Base-by-base conservation (phyloP, 345 rosid genomes). In the Acer saccharum region DNA sequence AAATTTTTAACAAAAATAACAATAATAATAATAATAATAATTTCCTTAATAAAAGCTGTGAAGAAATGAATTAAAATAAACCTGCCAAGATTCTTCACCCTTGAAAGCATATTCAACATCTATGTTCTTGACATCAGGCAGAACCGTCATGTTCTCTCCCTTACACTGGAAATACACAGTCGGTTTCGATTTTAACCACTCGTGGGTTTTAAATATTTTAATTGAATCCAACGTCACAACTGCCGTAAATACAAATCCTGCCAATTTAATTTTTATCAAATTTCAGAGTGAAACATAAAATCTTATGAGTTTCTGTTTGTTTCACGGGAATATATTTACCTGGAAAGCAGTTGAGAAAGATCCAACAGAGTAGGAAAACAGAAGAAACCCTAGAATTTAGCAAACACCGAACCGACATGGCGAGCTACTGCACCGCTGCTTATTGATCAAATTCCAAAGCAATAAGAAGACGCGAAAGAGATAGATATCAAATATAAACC, bases 11-110 rank as follows among this genome's bases (percentile, higher is more conserved):
- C 2, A 60, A n/a, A 6, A 14, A 29, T 10, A 7, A 43, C 11
- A 43, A 43, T 35, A 35, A 35, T 35, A 65, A 13, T 32, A 65
- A 13, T 32, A 70, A 52, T 25, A 70, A 16, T 7, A 50, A 50
- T 21, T 8, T 35, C 39, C 6, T 35, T 5, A 35, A 35, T 35
- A 35, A 35, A 35, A 35, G 39, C 39, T 35, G 39, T 35, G 39
- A 35, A 35, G 39, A 35, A 4, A 35, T 35, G 6, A 35, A 35
- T 3, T 4, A 35, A 35, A 75, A 61, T 1, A 39, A 70, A 90
- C 97, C 94, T 92, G 92, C 97, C 97, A 92, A 78, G 97, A 92
- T 77, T 92, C 94, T 84, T 90, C 83, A 35, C 94, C 92, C 77
- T 81, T 89, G 68, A 92, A 92, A 23, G 84, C 2, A 69, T 92